A percentile compares a stretch with the other conserved stretches of the same genome.
Evolutionary conservation across 768 basidiomycete species (phyloP).

Genomic region (Boletus sensibilis): DNA sequence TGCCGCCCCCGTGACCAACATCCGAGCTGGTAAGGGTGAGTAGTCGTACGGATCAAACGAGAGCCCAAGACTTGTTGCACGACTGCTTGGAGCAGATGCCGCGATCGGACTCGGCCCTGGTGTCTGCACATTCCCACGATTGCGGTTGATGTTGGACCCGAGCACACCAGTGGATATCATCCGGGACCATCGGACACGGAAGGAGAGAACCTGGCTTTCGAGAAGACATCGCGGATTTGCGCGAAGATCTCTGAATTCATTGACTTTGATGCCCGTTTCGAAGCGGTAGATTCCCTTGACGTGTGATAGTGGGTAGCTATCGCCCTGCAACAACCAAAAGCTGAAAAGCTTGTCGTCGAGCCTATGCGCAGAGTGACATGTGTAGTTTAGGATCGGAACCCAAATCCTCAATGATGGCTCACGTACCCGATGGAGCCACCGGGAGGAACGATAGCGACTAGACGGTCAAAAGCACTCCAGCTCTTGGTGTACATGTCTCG

Average conservation of each 20-base stretch:
- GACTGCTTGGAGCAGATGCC: conserved; percentile 19
- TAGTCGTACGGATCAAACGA: conserved; percentile 80
- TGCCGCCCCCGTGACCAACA: conserved; percentile 75
- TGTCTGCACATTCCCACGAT: conserved; percentile 33
- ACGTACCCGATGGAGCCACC: conserved; percentile 85
- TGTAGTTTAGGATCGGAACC: background rate
- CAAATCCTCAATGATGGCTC: conserved; percentile 2
- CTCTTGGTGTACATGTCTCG: conserved; percentile 92
- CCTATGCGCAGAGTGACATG: conserved; percentile 35
- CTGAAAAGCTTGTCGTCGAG: conserved; percentile 90
- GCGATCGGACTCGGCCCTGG: conserved; percentile 27
- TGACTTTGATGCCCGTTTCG: conserved; percentile 85
- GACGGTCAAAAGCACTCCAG: conserved; percentile 88
- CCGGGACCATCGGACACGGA: conserved; percentile 79
- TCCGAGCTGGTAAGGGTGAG: conserved; percentile 58
- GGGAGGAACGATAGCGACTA: conserved; percentile 87
- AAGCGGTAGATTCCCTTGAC: conserved; percentile 87
- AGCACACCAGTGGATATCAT: conserved; percentile 70
- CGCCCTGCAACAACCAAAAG: conserved; percentile 84
- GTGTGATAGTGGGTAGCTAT: conserved; percentile 70
- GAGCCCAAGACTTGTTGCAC: conserved; percentile 52
- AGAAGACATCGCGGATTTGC: conserved; percentile 86
- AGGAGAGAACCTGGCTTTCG: conserved; percentile 77
- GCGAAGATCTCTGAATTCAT: conserved; percentile 83
- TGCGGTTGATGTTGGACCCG: conserved; percentile 39